Conservation (phyloP, 1,284 basidiomycete genomes). For the Caloboletus inedulis region DNA sequence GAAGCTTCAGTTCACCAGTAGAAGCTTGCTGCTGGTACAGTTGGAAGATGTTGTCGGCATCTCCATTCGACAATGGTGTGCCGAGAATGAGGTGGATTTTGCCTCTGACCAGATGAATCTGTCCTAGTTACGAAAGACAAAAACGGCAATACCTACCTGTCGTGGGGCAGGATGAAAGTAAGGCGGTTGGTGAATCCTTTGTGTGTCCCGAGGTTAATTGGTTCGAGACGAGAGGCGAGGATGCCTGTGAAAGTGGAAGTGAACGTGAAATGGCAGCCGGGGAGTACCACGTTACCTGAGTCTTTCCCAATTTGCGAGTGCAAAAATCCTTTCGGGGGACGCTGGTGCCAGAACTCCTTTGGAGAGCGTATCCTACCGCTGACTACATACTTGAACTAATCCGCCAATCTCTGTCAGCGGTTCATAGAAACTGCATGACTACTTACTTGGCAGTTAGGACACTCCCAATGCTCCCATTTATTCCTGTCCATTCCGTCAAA, state of each 20-base stretch:
- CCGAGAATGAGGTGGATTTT: slow-evolving; percentile 58
- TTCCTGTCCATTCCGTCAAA: slow-evolving; percentile 39
- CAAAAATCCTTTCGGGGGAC: slow-evolving; percentile 24
- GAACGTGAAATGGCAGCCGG: not conserved
- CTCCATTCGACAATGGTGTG: slow-evolving; percentile 37
- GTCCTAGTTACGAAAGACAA: not conserved
- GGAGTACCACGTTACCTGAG: slow-evolving; percentile 22
- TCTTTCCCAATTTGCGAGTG: slow-evolving; percentile 32
- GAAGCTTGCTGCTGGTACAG: slow-evolving; percentile 64
- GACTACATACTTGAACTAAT: slow-evolving; percentile 17
- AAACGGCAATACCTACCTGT: slow-evolving; percentile 36
- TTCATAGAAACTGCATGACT: not conserved
- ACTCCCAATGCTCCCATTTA: slow-evolving; percentile 74
- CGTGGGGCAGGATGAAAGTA: slow-evolving; percentile 48
- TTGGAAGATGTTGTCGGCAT: slow-evolving; percentile 54
- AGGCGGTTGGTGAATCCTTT: slow-evolving; percentile 35
- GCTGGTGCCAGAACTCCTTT: slow-evolving; percentile 44
- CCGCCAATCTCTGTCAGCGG: not conserved
- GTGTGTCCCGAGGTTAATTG: slow-evolving; percentile 30
- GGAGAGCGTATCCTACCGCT: slow-evolving; percentile 27
- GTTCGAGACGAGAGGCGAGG: slow-evolving; percentile 18
- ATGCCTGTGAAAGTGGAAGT: slow-evolving; percentile 32
- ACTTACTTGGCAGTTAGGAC: slow-evolving; percentile 44
- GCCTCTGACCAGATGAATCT: slow-evolving; percentile 44
- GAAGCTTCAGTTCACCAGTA: slow-evolving; percentile 53